Evolutionary conservation across 1,284 basidiomycete genomes (phyloP), one percentile per base, ranked within the genome.

Genomic region (Amylostereum chailletii): DNA sequence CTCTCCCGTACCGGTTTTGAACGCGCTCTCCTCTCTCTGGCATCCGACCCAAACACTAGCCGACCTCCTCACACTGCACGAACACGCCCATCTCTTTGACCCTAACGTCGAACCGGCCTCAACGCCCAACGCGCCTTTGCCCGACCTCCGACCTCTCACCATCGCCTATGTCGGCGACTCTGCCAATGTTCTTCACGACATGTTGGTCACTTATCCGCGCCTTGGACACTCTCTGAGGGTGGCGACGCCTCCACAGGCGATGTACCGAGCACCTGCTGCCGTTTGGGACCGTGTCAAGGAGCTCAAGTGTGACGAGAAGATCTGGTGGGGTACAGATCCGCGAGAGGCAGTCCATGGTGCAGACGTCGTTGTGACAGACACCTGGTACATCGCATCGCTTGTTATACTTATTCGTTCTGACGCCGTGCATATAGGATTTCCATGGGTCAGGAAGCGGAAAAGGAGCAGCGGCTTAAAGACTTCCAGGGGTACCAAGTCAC

Each of bases 381-480:
- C 94, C 2, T 97, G 94, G 92, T 89, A 53, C 52, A 79, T 65
- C 46, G 34, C 27, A 33, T 50, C 19, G 30, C 47, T 2, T 19
- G 4, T 42, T 32, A 10, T 44, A 33, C 5, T 8, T 47, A 9
- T 32, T 5, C 11, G 11, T n/a, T 9, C 31, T 47, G n/a, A 29
- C 33, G 34, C 34, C 42, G 3, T 34, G 41, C 31, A 27, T 26
- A 26, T 59, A 92, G 90, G 90, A 94, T 99, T 60, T 95, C 92
- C 3, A 99, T 99, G 95, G 96, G 95, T 31, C 94, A 97, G 69
- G 96, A 99, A 68, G 86, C 84, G 1, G 92, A 97, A 65, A 94
- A 94, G 60, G 86, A 74, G n/a, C 83, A 92, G 60, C 84, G 95
- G 34, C 68, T 97, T 45, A 71, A 81, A 49, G 94, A 93, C 53